Conservation (phyloP, 2,329 filamentous ascomycete species). For the Knoxdaviesia capensis region DNA sequence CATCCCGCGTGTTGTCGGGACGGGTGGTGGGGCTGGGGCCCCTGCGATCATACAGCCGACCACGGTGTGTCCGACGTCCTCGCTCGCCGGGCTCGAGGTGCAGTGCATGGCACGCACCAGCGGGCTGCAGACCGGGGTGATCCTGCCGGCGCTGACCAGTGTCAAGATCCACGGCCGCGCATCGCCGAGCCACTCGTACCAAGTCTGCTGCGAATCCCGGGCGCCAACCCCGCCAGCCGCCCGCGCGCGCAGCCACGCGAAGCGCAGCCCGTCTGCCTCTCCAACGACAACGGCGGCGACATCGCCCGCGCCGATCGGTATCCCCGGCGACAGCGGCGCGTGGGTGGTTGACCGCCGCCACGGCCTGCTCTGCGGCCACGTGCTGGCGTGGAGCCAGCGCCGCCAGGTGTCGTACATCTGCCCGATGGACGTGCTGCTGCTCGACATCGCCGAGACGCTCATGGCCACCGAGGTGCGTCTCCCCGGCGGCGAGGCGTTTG, state of each 20-base stretch:
- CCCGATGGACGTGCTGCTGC: constrained; percentile 77
- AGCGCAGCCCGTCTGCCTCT: constrained; percentile 16
- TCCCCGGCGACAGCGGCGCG: constrained; percentile 80
- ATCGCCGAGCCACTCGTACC: constrained; percentile 56
- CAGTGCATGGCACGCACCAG: constrained; percentile 80
- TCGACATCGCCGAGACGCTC: constrained; percentile 66
- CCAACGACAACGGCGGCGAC: constrained; percentile 2
- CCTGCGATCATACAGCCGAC: constrained; percentile 25
- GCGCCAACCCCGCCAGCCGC: too few species aligned
- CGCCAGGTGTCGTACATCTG: constrained; percentile 80
- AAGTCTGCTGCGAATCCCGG: constrained; percentile 15
- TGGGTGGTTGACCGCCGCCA: constrained; percentile 71
- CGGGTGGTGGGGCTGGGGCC: constrained; percentile 4
- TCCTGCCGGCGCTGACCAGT: constrained; percentile 58
- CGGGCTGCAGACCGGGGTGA: constrained; percentile 59
- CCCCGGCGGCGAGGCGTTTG: constrained; percentile 34
- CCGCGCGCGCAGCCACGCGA: too few species aligned
- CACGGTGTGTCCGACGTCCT: constrained; percentile 35
- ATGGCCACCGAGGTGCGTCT: constrained; percentile 50
- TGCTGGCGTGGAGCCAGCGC: constrained; percentile 68
- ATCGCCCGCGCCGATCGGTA: constrained; percentile 25
- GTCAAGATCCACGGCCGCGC: constrained; percentile 75
- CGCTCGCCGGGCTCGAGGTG: constrained; percentile 56
- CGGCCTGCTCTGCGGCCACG: constrained; percentile 74
- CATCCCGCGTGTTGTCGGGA: constrained; percentile 25